Base-by-base conservation (phyloP, 805 yeast species). In the Phaffomyces opuntiae region DNA sequence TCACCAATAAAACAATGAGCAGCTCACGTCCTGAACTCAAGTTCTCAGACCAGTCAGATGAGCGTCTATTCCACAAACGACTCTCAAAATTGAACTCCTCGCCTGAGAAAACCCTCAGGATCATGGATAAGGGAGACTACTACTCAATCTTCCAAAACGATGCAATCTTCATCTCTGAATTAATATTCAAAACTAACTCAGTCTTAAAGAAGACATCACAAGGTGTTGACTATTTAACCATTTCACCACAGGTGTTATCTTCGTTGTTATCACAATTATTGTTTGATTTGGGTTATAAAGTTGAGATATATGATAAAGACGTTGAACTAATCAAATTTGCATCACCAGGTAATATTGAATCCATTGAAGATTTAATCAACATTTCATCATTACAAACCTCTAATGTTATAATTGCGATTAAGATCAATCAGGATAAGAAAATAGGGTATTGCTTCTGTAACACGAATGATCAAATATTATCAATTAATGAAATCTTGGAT, bases 291-390 rank as follows among this genome's bases (percentile, higher is more conserved):
- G 87, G 89, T 16, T 74, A 74, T 56, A 88, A 88, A 61, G 76
- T 93, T 16, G 96, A 90, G 59, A 75, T 93, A 16, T 91, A 85
- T 61, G 81, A 80, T 53, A 78, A 73, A 59, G 67, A 64, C 49
- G 91, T 96, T 77, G 70, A 63, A 42, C 66, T 75, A 44, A 53
- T 67, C 51, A 75, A 69, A 47, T 66, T 72, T 38, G 96, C 96
- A 0, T 83, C 96, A 1, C 97, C 98, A 0, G 99, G 99, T 7
- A 90, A 93, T 63, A 67, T 90, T 42, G 86, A 82, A 48, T 80
- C 73, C 38, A 77, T 85, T 40, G 96, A 87, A 53, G 89, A 84
- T 32, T 66, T 87, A 64, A 69, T 88, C 51, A 67, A 67, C 43
- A 60, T 69, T 4, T 67, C 75, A 11, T 46, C 52, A 13, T 63